Conservation (phyloP, 169 alveolate genomes). For the Eimeria nieschulzi region DNA sequence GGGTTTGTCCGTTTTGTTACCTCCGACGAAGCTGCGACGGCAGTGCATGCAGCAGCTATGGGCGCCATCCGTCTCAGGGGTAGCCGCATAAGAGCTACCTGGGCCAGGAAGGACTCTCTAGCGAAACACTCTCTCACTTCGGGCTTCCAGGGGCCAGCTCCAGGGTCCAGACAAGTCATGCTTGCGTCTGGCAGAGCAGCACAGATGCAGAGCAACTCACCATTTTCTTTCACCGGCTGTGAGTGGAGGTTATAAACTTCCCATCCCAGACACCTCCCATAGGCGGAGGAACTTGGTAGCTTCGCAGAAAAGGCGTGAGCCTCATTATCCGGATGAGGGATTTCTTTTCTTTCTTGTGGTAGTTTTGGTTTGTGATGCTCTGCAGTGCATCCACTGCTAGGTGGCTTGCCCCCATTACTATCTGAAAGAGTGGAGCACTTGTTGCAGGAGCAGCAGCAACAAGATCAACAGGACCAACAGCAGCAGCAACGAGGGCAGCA, state of each 20-base stretch:
- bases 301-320: not conserved
- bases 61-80: conserved; percentile 80
- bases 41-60: conserved; percentile 76
- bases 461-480: not conserved
- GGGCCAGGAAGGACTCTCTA: conserved; percentile 83
- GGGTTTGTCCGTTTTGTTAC: conserved; percentile 82
- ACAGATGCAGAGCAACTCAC: not conserved
- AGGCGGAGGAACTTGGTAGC: not conserved
- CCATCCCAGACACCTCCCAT: not conserved
- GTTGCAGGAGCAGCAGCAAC: not conserved
- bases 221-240: not conserved
- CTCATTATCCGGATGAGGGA: too few relatives aligned
- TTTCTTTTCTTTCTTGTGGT: not conserved
- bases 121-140: conserved; percentile 63
- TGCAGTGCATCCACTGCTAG: not conserved
- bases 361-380: not conserved
- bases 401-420: not conserved
- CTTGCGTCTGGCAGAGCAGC: not conserved
- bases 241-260: not conserved
- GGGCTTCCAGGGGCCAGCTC: not conserved
- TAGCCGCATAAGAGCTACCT: conserved; percentile 80
- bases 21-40: conserved; percentile 76
- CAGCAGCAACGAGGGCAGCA: conserved; percentile 7
- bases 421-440: not conserved
- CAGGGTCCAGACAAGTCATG: not conserved